Evolutionary conservation across 345 rosid species (phyloP).

Genomic region (Viola odorata): DNA sequence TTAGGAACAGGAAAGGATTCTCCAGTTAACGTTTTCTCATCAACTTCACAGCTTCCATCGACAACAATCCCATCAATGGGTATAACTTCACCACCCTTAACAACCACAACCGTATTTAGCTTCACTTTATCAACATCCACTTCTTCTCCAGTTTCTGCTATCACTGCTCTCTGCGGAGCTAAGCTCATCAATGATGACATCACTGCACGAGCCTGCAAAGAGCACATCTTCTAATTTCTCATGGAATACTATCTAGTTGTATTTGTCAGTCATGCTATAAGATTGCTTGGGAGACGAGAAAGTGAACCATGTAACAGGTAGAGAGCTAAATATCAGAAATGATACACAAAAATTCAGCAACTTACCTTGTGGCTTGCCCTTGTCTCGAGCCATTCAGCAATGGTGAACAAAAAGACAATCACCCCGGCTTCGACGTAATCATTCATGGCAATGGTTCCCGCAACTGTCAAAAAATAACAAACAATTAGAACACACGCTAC

Average conservation of each 20-base stretch:
- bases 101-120: slow-evolving; percentile 58
- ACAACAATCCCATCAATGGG: slow-evolving; percentile 90
- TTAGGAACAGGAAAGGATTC: slow-evolving; percentile 85
- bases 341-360: too few relatives aligned
- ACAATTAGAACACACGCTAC: too few relatives aligned
- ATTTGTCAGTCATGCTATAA: too few relatives aligned
- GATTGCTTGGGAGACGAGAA: too few relatives aligned
- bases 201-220: slow-evolving; percentile 64
- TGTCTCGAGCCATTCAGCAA: slow-evolving; percentile 85
- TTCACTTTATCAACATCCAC: slow-evolving; percentile 67
- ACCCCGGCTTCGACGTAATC: slow-evolving; percentile 82
- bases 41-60: slow-evolving; percentile 82
- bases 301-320: too few relatives aligned
- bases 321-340: too few relatives aligned
- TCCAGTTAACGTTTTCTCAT: slow-evolving; percentile 84
- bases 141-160: slow-evolving; percentile 80
- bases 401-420: slow-evolving; percentile 78
- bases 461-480: slow-evolving; percentile 61
- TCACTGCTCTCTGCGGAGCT: slow-evolving; percentile 71
- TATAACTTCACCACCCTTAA: slow-evolving; percentile 81
- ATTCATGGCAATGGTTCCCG: slow-evolving; percentile 63
- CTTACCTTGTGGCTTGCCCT: slow-evolving; percentile 92
- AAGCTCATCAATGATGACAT: slow-evolving; percentile 82
- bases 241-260: too few relatives aligned
- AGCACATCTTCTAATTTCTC: neutral